Base-by-base conservation (phyloP, 345 rosid species). In the Firmiana major region DNA sequence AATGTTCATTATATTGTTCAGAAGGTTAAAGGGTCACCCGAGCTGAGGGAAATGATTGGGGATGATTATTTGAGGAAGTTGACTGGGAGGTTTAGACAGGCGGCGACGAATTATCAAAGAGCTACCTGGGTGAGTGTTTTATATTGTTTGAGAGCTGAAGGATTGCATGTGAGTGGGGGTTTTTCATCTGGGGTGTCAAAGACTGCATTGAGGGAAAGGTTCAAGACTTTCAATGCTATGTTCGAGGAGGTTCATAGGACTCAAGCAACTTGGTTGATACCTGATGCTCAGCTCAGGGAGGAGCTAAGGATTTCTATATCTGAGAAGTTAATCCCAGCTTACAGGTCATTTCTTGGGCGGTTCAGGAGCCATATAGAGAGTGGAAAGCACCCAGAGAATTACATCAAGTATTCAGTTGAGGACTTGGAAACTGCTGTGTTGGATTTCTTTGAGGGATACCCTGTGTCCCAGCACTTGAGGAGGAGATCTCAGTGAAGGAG, bases 381-480 rank as follows among this genome's bases (percentile, higher is more conserved):
- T 73, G 97, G 93, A 74, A 95, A 69, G 86, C 98, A 95, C 81
- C 98, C 99, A 0, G 99, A 95, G 86, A 91, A 91, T 81, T 95
- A 91, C 85, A 85, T 95, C 78, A 95, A 93, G 85, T 95, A 91
- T 70, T 84, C 97, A 0, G 96, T 88, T 7, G 98, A 93, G 85
- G 98, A 95, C 84, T 83, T 95, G 73, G 99, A 95, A 86, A 84
- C 71, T 19, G 90, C 90, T 34, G 89, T 93, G 75, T 85, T 93
- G 84, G 99, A 95, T 91, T 91, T 95, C 90, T 95, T 95, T 21
- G 99, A 95, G 83, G 99, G 99, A 40, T 87, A 68, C 81, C 77
- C 91, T 36, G 90, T 89, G 36, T 86, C 98, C 66, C 97, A 89
- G 82, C 92, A 89, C 81, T 79, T 87, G 83, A 90, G 89, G 88